Evolutionary conservation across 1,139 yeast species (phyloP), one percentile per base, ranked within the genome.

Genomic region (Blastobotrys aristatus): DNA sequence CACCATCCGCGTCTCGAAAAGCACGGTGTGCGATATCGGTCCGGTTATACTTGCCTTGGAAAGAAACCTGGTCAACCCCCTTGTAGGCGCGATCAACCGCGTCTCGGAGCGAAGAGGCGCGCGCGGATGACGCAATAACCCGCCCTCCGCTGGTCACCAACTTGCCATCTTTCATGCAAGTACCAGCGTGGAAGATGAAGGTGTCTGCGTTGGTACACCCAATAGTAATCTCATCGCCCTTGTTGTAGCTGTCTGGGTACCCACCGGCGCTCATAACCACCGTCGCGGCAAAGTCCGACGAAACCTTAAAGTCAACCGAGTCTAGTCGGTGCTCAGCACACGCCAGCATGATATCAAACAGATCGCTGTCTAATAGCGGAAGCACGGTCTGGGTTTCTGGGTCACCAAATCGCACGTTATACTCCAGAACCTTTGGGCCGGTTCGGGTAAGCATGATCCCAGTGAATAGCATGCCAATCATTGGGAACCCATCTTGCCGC

Each of bases 231-330:
- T 74, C 84, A 60, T 90, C 96, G 45, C 96, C 96, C 71, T 89
- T 92, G 32, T 71, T 71, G 68, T 94, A 94, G 11, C 79, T 56
- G 59, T 85, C 95, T 16, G 99, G 99, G 66, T 94, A 94, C 2
- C 99, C 98, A 54, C 92, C 96, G 52, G 98, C 97, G 41, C 97
- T 82, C 80, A 92, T 77, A 8, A 94, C 97, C 26, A 94, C 97
- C 11, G 97, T 90, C 37, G 96, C 82, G 58, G 75, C 87, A 50
- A 75, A 76, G 57, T 79, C 73, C 42, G 76, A 73, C 58, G 81
- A 76, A 46, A 84, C 71, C 48, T 76, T 74, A 59, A 92, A 74
- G 18, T 75, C 74, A 43, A 88, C 89, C 16, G 96, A 78, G 64
- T 94, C 99, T 56, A 94, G 77, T 67, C 97, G 79, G 68, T 86